Conservation (phyloP, 768 basidiomycete genomes). For the Hypsizygus marmoreus region DNA sequence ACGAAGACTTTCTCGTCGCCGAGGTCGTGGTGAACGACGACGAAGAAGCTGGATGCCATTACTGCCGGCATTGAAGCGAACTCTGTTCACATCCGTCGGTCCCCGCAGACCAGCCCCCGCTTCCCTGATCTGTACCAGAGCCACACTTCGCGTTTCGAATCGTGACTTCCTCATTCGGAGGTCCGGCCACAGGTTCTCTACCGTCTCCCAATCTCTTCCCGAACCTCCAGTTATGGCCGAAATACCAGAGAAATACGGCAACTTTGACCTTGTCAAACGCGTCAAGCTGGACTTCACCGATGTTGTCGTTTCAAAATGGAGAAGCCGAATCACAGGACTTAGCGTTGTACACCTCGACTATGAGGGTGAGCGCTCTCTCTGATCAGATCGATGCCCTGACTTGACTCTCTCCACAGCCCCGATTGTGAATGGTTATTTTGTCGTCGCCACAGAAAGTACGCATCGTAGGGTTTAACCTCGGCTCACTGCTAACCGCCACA, state of each 20-base stretch:
- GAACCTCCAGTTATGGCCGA: constrained; percentile 30
- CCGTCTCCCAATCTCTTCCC: constrained; percentile 11
- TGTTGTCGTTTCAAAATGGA: constrained; percentile 85
- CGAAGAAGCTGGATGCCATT: too few species aligned
- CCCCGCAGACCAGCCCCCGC: constrained; percentile 7
- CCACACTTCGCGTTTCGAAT: constrained; percentile 1
- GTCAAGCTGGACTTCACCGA: constrained; percentile 81
- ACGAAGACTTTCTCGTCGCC: too few species aligned
- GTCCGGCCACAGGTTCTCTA: constrained; percentile 2
- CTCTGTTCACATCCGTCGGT: constrained; percentile 12
- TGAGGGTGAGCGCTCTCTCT: constrained; percentile 56
- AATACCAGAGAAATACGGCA: constrained; percentile 53
- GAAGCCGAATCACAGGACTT: constrained; percentile 83
- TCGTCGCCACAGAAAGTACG: constrained; percentile 86
- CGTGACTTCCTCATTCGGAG: constrained; percentile 8
- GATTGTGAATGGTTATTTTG: constrained; percentile 89
- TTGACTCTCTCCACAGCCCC: constrained; percentile 54
- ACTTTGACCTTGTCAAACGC: constrained; percentile 81
- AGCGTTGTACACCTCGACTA: constrained; percentile 90
- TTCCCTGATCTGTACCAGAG: background rate
- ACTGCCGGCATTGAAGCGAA: constrained; percentile 13
- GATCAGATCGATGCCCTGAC: constrained; percentile 9
- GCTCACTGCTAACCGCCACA: constrained; percentile 2
- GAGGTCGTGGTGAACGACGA: too few species aligned
- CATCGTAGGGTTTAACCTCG: background rate